phyloP scores from a whole-genome alignment of 306 rosid species.

The Psophocarpus tetragonolobus region DNA sequence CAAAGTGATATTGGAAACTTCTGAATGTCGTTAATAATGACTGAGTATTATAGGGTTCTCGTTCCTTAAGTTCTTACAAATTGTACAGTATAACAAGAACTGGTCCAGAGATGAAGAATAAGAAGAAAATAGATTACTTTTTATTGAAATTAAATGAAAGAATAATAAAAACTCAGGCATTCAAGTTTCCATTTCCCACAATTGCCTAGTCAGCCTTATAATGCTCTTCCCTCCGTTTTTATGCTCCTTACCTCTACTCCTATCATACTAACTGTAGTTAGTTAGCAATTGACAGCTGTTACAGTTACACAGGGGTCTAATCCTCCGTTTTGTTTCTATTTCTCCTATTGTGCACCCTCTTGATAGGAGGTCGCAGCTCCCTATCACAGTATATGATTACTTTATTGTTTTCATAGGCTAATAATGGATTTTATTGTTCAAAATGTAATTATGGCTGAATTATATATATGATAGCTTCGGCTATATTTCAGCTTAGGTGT shows the following conservation, averaged over 20 bases:
- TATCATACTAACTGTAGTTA: not conserved
- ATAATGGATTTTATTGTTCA: conserved; percentile 8
- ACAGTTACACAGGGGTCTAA: not conserved
- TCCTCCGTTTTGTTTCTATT: not conserved
- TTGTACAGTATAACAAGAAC: not conserved
- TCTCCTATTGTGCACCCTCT: not conserved
- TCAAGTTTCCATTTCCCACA: not conserved
- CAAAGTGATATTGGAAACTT: conserved; percentile 13
- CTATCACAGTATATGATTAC: not conserved
- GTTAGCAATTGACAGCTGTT: not conserved
- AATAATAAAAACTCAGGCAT: not conserved
- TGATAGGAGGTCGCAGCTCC: not conserved
- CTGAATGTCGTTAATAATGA: not conserved
- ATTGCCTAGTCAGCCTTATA: not conserved
- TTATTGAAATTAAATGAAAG: not conserved
- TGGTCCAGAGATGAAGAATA: not conserved
- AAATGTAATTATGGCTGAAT: conserved; percentile 14
- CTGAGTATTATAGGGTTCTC: not conserved
- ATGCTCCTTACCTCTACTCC: not conserved
- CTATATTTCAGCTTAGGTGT: not conserved
- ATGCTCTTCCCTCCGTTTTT: not conserved
- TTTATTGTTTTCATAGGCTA: not conserved
- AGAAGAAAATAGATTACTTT: not conserved
- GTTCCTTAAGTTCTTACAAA: not conserved
- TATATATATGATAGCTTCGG: not conserved